Percentiles rank a stretch among this genome's conserved stretches.
phyloP scores from a whole-genome alignment of 2,329 filamentous ascomycete genomes.

The Stagonosporopsis vannaccii region DNA sequence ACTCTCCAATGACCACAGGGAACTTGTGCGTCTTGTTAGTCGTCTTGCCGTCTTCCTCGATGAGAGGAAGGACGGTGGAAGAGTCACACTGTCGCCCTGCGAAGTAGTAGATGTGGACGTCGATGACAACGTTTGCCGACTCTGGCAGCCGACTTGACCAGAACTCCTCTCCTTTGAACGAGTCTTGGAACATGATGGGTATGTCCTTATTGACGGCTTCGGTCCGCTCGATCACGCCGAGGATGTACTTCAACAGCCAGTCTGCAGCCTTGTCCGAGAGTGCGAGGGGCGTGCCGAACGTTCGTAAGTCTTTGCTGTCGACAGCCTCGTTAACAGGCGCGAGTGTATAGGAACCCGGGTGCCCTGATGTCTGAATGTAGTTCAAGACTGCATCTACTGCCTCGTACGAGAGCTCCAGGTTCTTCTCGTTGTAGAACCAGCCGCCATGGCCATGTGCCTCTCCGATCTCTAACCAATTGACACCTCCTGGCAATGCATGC shows the following conservation, averaged over 20 bases:
- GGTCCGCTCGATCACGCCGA: conserved; percentile 28
- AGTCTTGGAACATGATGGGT: conserved; percentile 20
- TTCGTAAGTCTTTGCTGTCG: conserved; percentile 38
- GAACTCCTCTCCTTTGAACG: conserved; percentile 20
- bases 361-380: conserved; percentile 40
- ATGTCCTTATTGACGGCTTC: conserved; percentile 17
- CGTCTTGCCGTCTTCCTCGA: conserved; percentile 22
- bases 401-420: conserved; percentile 40
- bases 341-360: conserved; percentile 41
- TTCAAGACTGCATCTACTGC: conserved; percentile 40
- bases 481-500: conserved; percentile 40
- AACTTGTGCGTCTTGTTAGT: conserved; percentile 19
- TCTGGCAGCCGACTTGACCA: conserved; percentile 21
- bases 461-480: conserved; percentile 33
- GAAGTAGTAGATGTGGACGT: conserved; percentile 31
- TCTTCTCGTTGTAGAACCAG: conserved; percentile 46
- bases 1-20: conserved; percentile 45
- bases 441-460: conserved; percentile 30
- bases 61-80: conserved; percentile 18
- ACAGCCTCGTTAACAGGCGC: conserved; percentile 48
- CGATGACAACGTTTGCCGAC: conserved; percentile 24
- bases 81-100: conserved; percentile 22
- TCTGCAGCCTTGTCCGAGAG: conserved; percentile 38
- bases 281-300: conserved; percentile 38
- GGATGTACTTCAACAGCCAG: conserved; percentile 44